Percentiles rank a stretch among this genome's conserved stretches.
Conservation (phyloP, 2,329 filamentous ascomycete genomes). For the Fusarium sp. region DNA sequence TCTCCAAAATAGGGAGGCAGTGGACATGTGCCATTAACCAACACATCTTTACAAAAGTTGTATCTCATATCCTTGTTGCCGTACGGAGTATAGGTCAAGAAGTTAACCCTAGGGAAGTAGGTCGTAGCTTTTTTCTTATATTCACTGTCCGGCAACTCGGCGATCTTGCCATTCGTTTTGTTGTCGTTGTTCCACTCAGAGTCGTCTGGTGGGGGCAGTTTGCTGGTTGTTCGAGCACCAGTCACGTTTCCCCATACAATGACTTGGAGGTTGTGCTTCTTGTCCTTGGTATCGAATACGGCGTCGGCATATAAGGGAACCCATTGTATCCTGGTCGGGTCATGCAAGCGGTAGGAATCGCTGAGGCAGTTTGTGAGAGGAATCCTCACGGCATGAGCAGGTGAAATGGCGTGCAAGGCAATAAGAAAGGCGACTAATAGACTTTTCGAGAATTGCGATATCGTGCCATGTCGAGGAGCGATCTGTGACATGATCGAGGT, state of each 20-base stretch:
- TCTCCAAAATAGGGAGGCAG: slow-evolving; percentile 78
- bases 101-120: slow-evolving; percentile 78
- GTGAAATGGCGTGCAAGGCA: slow-evolving; percentile 57
- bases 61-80: slow-evolving; percentile 55
- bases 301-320: slow-evolving; percentile 82
- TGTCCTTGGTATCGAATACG: slow-evolving; percentile 74
- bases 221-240: slow-evolving; percentile 72
- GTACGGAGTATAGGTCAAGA: slow-evolving; percentile 84
- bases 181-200: slow-evolving; percentile 74
- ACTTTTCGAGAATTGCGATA: slow-evolving; percentile 40
- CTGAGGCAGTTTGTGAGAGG: slow-evolving; percentile 88
- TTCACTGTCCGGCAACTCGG: slow-evolving; percentile 64
- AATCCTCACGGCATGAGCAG: slow-evolving; percentile 76
- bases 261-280: slow-evolving; percentile 78
- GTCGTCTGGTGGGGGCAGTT: slow-evolving; percentile 73
- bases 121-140: slow-evolving; percentile 72
- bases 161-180: slow-evolving; percentile 81
- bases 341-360: slow-evolving; percentile 69
- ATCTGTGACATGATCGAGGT: slow-evolving; percentile 37
- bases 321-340: slow-evolving; percentile 81
- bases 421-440: slow-evolving; percentile 58
- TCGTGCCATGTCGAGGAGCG: slow-evolving; percentile 26
- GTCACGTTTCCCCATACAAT: slow-evolving; percentile 94
- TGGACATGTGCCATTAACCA: slow-evolving; percentile 78
- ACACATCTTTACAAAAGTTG: slow-evolving; percentile 77